phyloP scores from a whole-genome alignment of 108 stramenopile species.

The Aureococcus anophagefferens region DNA sequence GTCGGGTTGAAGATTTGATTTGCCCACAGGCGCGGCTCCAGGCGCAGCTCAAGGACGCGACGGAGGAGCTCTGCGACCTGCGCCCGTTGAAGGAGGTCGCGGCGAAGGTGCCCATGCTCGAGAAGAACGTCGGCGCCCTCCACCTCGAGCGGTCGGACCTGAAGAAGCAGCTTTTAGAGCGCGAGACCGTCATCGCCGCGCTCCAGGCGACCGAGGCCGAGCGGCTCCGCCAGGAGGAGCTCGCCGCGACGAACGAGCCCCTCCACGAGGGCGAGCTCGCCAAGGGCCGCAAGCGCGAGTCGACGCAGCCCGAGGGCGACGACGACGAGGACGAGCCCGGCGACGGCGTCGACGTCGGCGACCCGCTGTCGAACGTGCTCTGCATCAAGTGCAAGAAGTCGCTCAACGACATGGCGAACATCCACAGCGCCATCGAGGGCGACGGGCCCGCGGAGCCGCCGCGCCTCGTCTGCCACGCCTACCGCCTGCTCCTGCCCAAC shows the following conservation, averaged over 20 bases:
- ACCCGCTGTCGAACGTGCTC: constrained; percentile 26
- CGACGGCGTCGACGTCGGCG: constrained; percentile 5
- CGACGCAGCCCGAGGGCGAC: too few species aligned
- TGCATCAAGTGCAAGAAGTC: constrained; percentile 44
- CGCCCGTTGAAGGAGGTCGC: too few species aligned
- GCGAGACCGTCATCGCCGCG: not conserved
- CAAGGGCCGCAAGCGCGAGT: not conserved
- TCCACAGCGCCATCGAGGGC: constrained; percentile 3
- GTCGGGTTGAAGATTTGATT: too few species aligned
- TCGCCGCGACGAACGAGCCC: not conserved
- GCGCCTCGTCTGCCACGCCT: constrained; percentile 35
- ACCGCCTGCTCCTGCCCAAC: constrained; percentile 43
- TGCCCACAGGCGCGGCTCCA: too few species aligned
- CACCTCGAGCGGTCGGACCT: constrained; percentile 20
- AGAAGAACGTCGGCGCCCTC: not conserved
- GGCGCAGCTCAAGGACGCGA: constrained; percentile 8
- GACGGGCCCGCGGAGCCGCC: not conserved
- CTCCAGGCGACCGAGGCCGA: not conserved
- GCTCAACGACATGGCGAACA: constrained; percentile 38
- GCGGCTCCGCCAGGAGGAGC: constrained; percentile 5
- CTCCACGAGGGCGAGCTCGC: not conserved
- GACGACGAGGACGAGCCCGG: not conserved
- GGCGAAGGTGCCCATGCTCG: too few species aligned
- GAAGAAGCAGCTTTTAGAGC: constrained; percentile 29
- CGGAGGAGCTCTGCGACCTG: not conserved